Evolutionary conservation across 2,329 filamentous ascomycete species (phyloP).

Genomic region (Paraconiothyrium sp.): DNA sequence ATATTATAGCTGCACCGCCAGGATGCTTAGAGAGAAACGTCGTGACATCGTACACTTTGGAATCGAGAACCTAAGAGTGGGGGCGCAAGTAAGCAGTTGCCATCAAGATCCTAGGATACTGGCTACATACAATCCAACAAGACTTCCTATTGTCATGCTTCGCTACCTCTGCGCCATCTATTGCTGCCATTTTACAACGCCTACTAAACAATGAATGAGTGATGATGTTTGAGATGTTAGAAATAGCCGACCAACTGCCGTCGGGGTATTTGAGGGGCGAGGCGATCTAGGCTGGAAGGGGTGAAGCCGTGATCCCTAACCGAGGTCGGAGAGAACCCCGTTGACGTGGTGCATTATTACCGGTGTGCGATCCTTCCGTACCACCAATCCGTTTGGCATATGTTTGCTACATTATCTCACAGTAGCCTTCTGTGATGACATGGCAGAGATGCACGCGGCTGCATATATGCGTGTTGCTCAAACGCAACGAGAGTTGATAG

Average conservation of each 20-base stretch:
- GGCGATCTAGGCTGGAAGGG: neutral
- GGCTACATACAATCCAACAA: constrained; percentile 65
- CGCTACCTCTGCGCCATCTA: constrained; percentile 46
- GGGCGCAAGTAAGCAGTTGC: neutral
- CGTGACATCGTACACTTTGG: constrained; percentile 73
- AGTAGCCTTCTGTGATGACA: too few relatives aligned
- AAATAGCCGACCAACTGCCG: constrained; percentile 28
- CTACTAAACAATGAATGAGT: constrained; percentile 10
- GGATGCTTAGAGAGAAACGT: constrained; percentile 70
- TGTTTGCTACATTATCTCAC: too few relatives aligned
- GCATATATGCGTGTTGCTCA: too few relatives aligned
- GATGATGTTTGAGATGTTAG: neutral
- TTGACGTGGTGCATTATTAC: neutral
- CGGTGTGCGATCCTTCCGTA: neutral
- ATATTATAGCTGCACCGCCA: constrained; percentile 61
- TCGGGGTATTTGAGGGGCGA: constrained; percentile 34
- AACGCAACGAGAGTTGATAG: too few relatives aligned
- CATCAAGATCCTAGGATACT: neutral
- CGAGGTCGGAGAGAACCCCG: constrained; percentile 13
- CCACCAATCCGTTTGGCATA: neutral
- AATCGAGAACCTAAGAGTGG: constrained; percentile 62
- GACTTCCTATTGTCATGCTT: constrained; percentile 45
- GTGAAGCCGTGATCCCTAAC: neutral
- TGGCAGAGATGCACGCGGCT: too few relatives aligned
- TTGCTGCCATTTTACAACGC: constrained; percentile 28